Conservation (phyloP, 2,329 filamentous ascomycete genomes). For the Monilinia fructigena region DNA sequence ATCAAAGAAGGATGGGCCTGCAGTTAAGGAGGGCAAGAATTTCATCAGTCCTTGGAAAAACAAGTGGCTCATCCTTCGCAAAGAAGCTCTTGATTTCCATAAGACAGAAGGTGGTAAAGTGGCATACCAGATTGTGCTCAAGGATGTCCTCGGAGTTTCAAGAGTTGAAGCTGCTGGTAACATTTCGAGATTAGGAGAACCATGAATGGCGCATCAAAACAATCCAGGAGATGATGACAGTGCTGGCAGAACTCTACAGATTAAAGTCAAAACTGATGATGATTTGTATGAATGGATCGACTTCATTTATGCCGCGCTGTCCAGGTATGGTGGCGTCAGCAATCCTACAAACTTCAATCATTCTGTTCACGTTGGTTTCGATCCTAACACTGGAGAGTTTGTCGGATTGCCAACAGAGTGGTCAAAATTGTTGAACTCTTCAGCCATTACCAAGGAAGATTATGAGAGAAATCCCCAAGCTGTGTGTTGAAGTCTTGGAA, state of each 20-base stretch:
- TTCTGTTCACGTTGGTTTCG: slow-evolving; percentile 95
- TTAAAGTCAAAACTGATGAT: slow-evolving; percentile 91
- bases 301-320: slow-evolving; percentile 92
- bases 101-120: slow-evolving; percentile 88
- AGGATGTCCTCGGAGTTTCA: slow-evolving; percentile 85
- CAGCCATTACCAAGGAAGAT: slow-evolving; percentile 96
- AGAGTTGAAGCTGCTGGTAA: slow-evolving; percentile 88
- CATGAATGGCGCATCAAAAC: slow-evolving; percentile 64
- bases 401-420: slow-evolving; percentile 92
- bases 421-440: slow-evolving; percentile 94
- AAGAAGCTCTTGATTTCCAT: slow-evolving; percentile 91
- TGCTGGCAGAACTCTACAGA: slow-evolving; percentile 78
- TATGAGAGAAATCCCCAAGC: slow-evolving; percentile 95
- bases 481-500: slow-evolving; percentile 75
- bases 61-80: slow-evolving; percentile 86
- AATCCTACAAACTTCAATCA: slow-evolving; percentile 98
- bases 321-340: slow-evolving; percentile 96
- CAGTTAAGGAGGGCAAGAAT: slow-evolving; percentile 87
- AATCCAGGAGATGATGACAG: slow-evolving; percentile 73
- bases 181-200: slow-evolving; percentile 87
- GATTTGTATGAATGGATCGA: slow-evolving; percentile 99
- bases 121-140: slow-evolving; percentile 78
- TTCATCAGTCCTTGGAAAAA: slow-evolving; percentile 86
- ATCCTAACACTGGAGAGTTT: slow-evolving; percentile 91
- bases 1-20: slow-evolving; percentile 81